Evolutionary conservation across 306 rosid genomes (phyloP), one percentile per base, ranked within the genome.

Genomic region (Cucumis cinereus): DNA sequence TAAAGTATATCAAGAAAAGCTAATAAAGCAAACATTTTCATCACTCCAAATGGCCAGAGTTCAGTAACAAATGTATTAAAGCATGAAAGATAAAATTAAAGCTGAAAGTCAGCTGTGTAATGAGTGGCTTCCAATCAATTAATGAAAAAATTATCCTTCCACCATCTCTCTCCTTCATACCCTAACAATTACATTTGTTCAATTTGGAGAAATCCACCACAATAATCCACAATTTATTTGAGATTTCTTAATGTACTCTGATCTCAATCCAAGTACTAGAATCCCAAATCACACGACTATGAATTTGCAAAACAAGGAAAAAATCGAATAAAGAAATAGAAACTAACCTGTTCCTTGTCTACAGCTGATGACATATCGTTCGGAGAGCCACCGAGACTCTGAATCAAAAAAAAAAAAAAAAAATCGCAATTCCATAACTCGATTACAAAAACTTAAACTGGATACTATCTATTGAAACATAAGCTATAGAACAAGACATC

Each of bases 291-390:
- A 16, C 35, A 10, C n/a, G n/a, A 52, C 76, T 2, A 30, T 30
- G 33, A 30, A 30, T 30, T 30, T 30, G 33, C 33, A 30, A 30
- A 30, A 30, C 33, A 30, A 30, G 17, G 43, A 14, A 28, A 49
- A 58, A 40, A 22, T 4, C 12, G 30, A 78, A 73, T 52, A 15
- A 30, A 57, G 15, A 78, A 40, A 64, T n/a, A 22, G 19, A 76
- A 61, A 81, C 78, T 43, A 75, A 87, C 98, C 93, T 90, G 96
- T 53, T 92, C 97, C 84, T 90, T 92, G 68, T 94, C 99, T 81
- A 88, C 14, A 56, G 71, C 82, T 61, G 86, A 43, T 19, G 89
- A 88, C 26, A 87, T 63, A 30, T 74, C 36, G 80, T 80, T 82
- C 23, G 57, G 81, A 36, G 91, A 77, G 93, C 97, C 98, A 91